Evolutionary conservation across 805 yeast genomes (phyloP).

Genomic region (Saccharomycopsis sp.): DNA sequence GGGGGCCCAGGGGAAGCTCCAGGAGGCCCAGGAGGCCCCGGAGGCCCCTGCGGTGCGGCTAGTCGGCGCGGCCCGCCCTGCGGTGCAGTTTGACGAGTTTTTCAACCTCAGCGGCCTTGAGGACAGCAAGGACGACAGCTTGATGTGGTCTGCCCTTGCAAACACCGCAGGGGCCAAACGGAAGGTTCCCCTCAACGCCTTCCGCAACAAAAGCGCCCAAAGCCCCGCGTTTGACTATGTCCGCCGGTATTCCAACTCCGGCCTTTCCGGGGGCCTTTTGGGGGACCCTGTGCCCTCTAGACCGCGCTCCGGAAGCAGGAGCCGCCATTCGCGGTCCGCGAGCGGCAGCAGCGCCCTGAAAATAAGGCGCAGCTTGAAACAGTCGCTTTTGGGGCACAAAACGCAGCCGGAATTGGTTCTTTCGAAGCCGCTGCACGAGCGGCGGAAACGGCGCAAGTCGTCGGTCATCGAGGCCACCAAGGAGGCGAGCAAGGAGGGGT

Average conservation of each 20-base stretch:
- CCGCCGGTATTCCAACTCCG: too few species aligned
- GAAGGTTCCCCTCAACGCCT: constrained; percentile 80
- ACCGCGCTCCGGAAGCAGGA: background rate
- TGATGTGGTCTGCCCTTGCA: constrained; percentile 12
- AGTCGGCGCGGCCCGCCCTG: constrained; percentile 21
- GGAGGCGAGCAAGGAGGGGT: constrained; percentile 75
- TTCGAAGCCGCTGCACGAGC: constrained; percentile 17
- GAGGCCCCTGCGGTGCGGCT: background rate
- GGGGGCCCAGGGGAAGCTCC: too few species aligned
- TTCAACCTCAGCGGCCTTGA: constrained; percentile 85
- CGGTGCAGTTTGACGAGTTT: constrained; percentile 66
- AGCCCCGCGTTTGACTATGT: constrained; percentile 19
- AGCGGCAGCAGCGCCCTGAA: constrained; percentile 9
- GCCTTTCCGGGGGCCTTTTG: too few species aligned
- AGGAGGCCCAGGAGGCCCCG: background rate
- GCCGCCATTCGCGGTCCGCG: constrained; percentile 8
- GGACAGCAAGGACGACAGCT: constrained; percentile 51
- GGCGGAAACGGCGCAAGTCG: constrained; percentile 54
- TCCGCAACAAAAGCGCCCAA: constrained; percentile 64
- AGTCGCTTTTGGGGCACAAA: constrained; percentile 1
- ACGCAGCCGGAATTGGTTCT: constrained; percentile 10
- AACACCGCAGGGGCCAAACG: constrained; percentile 35
- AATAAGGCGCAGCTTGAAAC: constrained; percentile 11
- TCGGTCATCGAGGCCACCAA: constrained; percentile 37
- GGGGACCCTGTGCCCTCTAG: too few species aligned